Conservation (phyloP, 768 basidiomycete species). For the Mycena kentingensis region DNA sequence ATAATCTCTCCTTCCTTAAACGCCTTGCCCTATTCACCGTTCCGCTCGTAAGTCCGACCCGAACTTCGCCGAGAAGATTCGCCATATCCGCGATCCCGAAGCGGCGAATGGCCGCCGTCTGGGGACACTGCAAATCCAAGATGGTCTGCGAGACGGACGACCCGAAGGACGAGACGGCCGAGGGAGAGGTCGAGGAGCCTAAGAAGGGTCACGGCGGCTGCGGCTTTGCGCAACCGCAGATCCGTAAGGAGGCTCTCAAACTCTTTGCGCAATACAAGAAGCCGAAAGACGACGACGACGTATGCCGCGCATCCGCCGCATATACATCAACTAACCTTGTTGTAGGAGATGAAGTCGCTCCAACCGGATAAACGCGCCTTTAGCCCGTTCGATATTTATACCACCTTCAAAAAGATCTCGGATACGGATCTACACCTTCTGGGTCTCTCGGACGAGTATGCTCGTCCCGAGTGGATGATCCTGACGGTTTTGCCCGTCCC, state of each 20-base stretch:
- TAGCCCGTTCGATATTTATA: slow-evolving; percentile 87
- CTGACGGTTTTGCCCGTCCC: slow-evolving; percentile 96
- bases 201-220: slow-evolving; percentile 97
- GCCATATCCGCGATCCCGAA: slow-evolving; percentile 86
- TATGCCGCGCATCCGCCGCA: slow-evolving; percentile 24
- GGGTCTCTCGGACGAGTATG: slow-evolving; percentile 93
- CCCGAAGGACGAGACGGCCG: slow-evolving; percentile 81
- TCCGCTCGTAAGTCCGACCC: slow-evolving; percentile 69
- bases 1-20: slow-evolving; percentile 40
- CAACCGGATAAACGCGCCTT: slow-evolving; percentile 77
- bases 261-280: slow-evolving; percentile 94
- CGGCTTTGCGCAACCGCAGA: slow-evolving; percentile 85
- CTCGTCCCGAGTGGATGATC: slow-evolving; percentile 99
- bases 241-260: slow-evolving; percentile 94
- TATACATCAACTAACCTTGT: slow-evolving; percentile 1
- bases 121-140: slow-evolving; percentile 86
- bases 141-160: slow-evolving; percentile 89
- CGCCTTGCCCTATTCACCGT: slow-evolving; percentile 26
- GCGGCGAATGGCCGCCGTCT: slow-evolving; percentile 82
- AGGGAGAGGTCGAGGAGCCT: slow-evolving; percentile 65
- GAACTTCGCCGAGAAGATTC: slow-evolving; percentile 83
- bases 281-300: slow-evolving; percentile 93
- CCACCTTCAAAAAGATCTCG: slow-evolving; percentile 94
- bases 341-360: neutral
- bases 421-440: slow-evolving; percentile 85